These are phyloP conservation scores for Aspergillus sp. DNA, from an alignment of 2,329 filamentous ascomycete genomes.

Conservation along the genomic window DNA sequence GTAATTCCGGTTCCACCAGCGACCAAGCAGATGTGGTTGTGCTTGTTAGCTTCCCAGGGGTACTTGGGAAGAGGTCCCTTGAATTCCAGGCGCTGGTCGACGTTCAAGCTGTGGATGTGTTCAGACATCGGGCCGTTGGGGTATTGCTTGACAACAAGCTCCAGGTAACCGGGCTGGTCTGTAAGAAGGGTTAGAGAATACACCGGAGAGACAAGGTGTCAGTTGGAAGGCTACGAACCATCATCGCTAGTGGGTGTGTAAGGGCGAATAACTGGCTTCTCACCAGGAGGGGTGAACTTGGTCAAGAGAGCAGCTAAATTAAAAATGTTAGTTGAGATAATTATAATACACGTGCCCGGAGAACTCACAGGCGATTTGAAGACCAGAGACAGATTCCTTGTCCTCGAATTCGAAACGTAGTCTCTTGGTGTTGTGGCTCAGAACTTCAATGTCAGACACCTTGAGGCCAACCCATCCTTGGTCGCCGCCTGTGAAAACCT, in stretches of 20 bases:
- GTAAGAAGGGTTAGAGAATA: background rate
- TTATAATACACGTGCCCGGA: background rate
- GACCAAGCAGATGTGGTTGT: constrained; percentile 69
- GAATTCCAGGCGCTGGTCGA: constrained; percentile 81
- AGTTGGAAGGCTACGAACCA: constrained; percentile 45
- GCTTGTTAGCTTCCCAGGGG: constrained; percentile 85
- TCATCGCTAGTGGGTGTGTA: constrained; percentile 93
- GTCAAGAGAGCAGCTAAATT: constrained; percentile 73
- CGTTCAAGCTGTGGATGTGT: constrained; percentile 78
- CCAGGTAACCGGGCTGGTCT: constrained; percentile 77
- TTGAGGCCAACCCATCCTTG: constrained; percentile 85
- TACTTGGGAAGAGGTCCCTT: constrained; percentile 98
- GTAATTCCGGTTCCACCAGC: constrained; percentile 97
- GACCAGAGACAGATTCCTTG: constrained; percentile 77
- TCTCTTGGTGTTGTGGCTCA: constrained; percentile 96
- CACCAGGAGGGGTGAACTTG: constrained; percentile 81
- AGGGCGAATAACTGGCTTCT: constrained; percentile 85
- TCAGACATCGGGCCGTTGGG: constrained; percentile 86
- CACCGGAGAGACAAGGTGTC: background rate
- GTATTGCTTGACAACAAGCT: constrained; percentile 91
- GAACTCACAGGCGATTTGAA: constrained; percentile 69
- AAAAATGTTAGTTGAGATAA: constrained; percentile 4
- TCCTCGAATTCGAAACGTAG: constrained; percentile 86
- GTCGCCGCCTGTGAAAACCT: constrained; percentile 76
- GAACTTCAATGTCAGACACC: constrained; percentile 71